These are phyloP conservation scores for Meredithiella fracta DNA, from an alignment of 2,329 filamentous ascomycete genomes.

Conservation along the genomic window DNA sequence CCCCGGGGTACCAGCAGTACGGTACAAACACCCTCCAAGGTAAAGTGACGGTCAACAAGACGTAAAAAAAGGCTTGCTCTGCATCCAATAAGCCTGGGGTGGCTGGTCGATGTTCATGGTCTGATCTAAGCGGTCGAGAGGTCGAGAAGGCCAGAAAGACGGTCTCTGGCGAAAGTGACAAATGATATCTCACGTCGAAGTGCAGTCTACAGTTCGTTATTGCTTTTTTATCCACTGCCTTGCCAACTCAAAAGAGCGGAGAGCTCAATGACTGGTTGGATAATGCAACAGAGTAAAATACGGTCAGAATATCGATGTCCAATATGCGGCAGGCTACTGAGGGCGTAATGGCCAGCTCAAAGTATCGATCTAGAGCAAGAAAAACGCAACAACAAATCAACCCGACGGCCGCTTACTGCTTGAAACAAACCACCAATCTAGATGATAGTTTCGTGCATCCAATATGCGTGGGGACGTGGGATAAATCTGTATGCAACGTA, in stretches of 20 bases:
- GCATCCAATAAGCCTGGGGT: neutral
- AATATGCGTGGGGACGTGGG: neutral
- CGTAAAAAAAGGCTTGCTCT: neutral
- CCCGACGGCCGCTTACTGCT: neutral
- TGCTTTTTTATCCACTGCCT: neutral
- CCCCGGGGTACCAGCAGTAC: slow-evolving; percentile 6
- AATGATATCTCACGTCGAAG: neutral
- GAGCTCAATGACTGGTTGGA: no score
- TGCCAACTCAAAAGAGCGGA: no score
- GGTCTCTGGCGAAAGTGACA: neutral
- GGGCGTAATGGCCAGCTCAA: neutral
- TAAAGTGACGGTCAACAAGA: neutral
- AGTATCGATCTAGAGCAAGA: neutral
- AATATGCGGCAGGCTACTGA: neutral
- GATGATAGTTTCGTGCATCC: neutral
- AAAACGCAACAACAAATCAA: neutral
- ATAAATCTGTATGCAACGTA: slow-evolving; percentile 2
- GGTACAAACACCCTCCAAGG: neutral
- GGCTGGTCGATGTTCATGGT: neutral
- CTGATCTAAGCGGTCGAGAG: neutral
- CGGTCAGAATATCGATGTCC: neutral
- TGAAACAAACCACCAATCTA: neutral
- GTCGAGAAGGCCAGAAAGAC: neutral
- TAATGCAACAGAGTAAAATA: neutral
- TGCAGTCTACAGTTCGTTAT: neutral